A percentile compares a stretch with the other conserved stretches of the same genome.
Conservation (phyloP, 108 stramenopile genomes). For the Cyclotella atomus region DNA sequence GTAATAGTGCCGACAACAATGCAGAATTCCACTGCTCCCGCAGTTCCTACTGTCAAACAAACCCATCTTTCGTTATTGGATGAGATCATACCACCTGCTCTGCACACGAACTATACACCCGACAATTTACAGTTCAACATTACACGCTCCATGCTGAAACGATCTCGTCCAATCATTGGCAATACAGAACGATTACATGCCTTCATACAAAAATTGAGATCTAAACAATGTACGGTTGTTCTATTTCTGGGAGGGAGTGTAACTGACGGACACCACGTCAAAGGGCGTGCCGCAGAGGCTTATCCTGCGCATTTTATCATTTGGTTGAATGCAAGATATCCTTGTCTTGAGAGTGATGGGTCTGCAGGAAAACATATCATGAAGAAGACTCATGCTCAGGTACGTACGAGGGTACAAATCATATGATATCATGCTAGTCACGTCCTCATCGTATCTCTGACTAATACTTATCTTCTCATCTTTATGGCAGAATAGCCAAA, state of each 20-base stretch:
- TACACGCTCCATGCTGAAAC: conserved; percentile 33
- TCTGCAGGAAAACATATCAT: conserved; percentile 4
- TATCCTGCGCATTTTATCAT: conserved; percentile 32
- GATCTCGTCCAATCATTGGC: conserved; percentile 36
- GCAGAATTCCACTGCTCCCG: not conserved
- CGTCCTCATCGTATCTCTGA: too few relatives aligned
- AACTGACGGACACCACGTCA: conserved; percentile 30
- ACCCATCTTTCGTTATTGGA: conserved; percentile 1
- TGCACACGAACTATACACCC: conserved; percentile 6
- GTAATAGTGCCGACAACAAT: not conserved
- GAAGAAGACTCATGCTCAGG: conserved; percentile 18
- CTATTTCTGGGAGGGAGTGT: conserved; percentile 41
- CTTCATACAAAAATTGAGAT: conserved; percentile 28
- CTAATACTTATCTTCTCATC: too few relatives aligned
- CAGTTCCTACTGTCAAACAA: not conserved
- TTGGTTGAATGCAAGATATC: conserved; percentile 39
- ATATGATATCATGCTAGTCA: too few relatives aligned
- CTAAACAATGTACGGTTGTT: conserved; percentile 34
- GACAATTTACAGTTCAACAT: conserved; percentile 24
- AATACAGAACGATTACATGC: conserved; percentile 34
- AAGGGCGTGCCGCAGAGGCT: conserved; percentile 14
- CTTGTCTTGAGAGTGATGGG: conserved; percentile 18
- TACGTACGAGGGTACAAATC: too few relatives aligned
- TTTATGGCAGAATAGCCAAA: conserved; percentile 28
- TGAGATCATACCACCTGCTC: conserved; percentile 13